A percentile compares a stretch with the other conserved stretches of the same genome.
These are phyloP conservation scores for Pisolithus marmoratus DNA, from an alignment of 768 basidiomycete genomes.

Conservation along the genomic window DNA sequence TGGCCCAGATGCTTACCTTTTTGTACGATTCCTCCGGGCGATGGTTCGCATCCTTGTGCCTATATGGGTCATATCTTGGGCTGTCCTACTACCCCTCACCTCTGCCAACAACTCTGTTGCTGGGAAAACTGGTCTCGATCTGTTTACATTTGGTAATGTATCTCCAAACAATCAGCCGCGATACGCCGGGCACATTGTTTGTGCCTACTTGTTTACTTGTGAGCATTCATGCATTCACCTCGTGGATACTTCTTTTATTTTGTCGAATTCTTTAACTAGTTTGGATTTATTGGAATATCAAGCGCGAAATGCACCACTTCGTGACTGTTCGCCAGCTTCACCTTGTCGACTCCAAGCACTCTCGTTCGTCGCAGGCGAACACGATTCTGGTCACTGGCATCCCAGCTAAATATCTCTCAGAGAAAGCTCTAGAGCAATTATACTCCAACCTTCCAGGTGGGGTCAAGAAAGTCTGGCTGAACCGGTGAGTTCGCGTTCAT, in stretches of 20 bases:
- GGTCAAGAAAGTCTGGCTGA: constrained; percentile 88
- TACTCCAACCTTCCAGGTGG: constrained; percentile 89
- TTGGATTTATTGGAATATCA: constrained; percentile 85
- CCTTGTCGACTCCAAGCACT: constrained; percentile 69
- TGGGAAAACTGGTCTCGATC: constrained; percentile 53
- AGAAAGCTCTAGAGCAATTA: constrained; percentile 55
- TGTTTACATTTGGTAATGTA: constrained; percentile 82
- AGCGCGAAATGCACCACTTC: constrained; percentile 75
- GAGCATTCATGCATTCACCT: constrained; percentile 20
- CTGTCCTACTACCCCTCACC: constrained; percentile 73
- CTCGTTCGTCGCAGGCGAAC: constrained; percentile 77
- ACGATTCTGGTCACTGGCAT: constrained; percentile 91
- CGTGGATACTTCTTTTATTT: background rate
- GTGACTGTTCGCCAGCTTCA: constrained; percentile 74
- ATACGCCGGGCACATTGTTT: constrained; percentile 72
- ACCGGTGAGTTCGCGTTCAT: constrained; percentile 45
- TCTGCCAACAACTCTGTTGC: constrained; percentile 44
- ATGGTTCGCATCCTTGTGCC: constrained; percentile 80
- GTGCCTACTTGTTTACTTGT: constrained; percentile 79
- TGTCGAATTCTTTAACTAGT: constrained; percentile 33
- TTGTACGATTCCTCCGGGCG: constrained; percentile 83
- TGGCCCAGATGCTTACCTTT: constrained; percentile 91
- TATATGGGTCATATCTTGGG: constrained; percentile 90
- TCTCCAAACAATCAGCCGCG: constrained; percentile 41
- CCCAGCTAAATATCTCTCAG: constrained; percentile 70